A percentile compares a stretch with the other conserved stretches of the same genome.
Evolutionary conservation across 768 basidiomycete species (phyloP).

Genomic region (Chalciporus chontae): DNA sequence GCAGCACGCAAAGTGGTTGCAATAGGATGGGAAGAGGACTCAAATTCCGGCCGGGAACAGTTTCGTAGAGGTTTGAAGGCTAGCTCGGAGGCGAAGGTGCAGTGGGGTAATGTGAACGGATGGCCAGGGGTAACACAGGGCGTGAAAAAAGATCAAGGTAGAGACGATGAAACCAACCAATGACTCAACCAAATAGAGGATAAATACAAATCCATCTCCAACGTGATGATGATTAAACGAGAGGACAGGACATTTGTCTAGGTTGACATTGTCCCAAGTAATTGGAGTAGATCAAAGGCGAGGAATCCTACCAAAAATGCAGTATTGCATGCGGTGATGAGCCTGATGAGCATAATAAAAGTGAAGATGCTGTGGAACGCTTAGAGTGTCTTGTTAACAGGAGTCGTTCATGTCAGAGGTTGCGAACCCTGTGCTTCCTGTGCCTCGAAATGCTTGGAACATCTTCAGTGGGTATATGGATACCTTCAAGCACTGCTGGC

Average conservation of each 20-base stretch:
- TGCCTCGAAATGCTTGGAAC: constrained; percentile 1
- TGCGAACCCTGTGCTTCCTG: constrained; percentile 10
- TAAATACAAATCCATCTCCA: constrained; percentile 24
- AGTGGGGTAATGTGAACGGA: neutral
- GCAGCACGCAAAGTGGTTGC: neutral
- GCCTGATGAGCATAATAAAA: constrained; percentile 3
- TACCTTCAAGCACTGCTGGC: constrained; percentile 6
- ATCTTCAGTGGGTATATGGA: constrained; percentile 9
- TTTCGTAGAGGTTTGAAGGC: neutral
- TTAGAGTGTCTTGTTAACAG: neutral
- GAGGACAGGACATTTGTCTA: constrained; percentile 25
- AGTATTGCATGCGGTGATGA: constrained; percentile 4
- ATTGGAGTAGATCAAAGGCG: neutral
- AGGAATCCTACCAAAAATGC: constrained; percentile 2
- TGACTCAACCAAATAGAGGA: constrained; percentile 16
- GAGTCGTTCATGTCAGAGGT: constrained; percentile 9
- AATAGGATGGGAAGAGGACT: neutral
- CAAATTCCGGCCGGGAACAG: neutral
- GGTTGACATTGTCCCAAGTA: constrained; percentile 22
- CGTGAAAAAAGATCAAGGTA: constrained; percentile 8
- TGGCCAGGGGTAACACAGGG: neutral
- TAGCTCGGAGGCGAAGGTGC: neutral
- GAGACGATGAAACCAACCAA: constrained; percentile 11
- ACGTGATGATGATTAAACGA: constrained; percentile 28
- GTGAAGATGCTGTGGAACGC: neutral